Evolutionary conservation across 169 alveolate genomes (phyloP).

Genomic region (Plasmodium adleri): DNA sequence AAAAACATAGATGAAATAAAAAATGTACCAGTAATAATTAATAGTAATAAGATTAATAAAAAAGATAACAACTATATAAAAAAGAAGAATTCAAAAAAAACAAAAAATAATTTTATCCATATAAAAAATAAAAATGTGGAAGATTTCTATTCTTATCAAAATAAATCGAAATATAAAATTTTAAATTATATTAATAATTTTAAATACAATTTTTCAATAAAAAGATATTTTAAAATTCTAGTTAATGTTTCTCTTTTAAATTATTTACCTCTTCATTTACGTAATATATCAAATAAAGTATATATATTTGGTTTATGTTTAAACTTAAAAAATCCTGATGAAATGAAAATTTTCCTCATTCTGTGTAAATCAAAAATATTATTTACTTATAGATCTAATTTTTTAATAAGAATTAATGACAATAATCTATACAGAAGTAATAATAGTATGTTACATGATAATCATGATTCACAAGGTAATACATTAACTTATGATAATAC

Average conservation of each 20-base stretch:
- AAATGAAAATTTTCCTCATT: constrained; percentile 45
- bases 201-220: constrained; percentile 42
- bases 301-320: constrained; percentile 34
- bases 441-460: neutral
- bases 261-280: constrained; percentile 47
- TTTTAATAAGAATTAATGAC: constrained; percentile 57
- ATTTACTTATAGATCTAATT: constrained; percentile 65
- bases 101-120: constrained; percentile 10
- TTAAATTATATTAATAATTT: constrained; percentile 41
- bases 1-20: neutral
- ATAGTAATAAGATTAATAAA: constrained; percentile 1
- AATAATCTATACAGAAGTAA: neutral
- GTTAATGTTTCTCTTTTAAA: constrained; percentile 48
- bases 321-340: constrained; percentile 40
- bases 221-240: constrained; percentile 58
- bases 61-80: neutral
- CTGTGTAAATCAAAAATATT: constrained; percentile 63
- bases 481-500: neutral
- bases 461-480: no score
- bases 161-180: constrained; percentile 35
- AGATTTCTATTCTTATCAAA: constrained; percentile 7
- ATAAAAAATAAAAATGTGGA: constrained; percentile 22
- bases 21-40: neutral
- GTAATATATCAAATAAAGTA: constrained; percentile 46
- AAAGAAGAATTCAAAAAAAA: constrained; percentile 9